Evolutionary conservation across 108 stramenopile species (phyloP).

Genomic region (Cylindrotheca fusiformis): DNA sequence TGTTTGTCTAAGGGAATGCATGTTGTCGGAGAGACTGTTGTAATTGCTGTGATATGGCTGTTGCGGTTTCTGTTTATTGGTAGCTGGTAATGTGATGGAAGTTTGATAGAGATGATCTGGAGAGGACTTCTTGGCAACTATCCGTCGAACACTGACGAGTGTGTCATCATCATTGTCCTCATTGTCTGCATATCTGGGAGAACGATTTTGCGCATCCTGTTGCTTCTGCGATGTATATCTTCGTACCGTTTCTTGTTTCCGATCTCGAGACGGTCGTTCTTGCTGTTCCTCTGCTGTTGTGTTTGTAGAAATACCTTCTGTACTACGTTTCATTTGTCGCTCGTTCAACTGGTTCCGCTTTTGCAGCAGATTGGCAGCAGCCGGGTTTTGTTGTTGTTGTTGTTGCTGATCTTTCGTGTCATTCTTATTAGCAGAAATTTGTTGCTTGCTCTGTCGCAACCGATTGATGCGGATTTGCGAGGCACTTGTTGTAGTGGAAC

Average conservation of each 20-base stretch:
- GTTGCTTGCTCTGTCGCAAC: slow-evolving; percentile 21
- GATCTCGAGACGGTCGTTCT: background rate
- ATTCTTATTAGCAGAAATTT: slow-evolving; percentile 8
- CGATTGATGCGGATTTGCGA: slow-evolving; percentile 28
- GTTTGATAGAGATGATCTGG: background rate
- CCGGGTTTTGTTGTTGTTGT: background rate
- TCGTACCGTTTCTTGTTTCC: background rate
- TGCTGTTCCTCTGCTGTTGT: background rate
- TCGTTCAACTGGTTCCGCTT: slow-evolving; percentile 27
- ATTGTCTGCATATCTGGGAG: background rate
- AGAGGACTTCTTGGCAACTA: slow-evolving; percentile 18
- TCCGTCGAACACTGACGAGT: slow-evolving; percentile 40
- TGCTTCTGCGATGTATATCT: background rate
- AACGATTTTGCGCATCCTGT: background rate
- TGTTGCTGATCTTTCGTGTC: slow-evolving; percentile 2
- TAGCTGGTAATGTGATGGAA: background rate
- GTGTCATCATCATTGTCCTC: slow-evolving; percentile 39
- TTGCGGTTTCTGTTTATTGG: slow-evolving; percentile 1
- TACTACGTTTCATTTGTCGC: slow-evolving; percentile 15
- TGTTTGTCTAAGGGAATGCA: background rate
- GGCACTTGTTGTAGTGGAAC: slow-evolving; percentile 15
- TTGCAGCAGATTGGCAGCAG: slow-evolving; percentile 11
- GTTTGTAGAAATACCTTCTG: background rate
- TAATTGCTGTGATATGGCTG: background rate
- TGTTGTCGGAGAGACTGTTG: background rate